Evolutionary conservation across 805 yeast genomes (phyloP), one percentile per base, ranked within the genome.

Genomic region (Candida verbasci): DNA sequence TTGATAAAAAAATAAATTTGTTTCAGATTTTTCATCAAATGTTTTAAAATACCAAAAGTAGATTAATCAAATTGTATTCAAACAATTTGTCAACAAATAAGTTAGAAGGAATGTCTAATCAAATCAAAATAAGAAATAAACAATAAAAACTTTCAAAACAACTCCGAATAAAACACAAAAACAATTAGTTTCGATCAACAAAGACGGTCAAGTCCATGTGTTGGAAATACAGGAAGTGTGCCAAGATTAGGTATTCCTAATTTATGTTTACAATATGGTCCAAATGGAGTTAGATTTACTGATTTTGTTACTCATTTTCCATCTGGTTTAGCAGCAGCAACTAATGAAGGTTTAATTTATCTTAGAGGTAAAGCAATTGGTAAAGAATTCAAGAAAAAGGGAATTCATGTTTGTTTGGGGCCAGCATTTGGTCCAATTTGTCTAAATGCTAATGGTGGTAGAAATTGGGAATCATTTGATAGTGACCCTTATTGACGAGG

Each of bases 381-480:
- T 3, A 58, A 62, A 43, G 83, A 78, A 49, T 71, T 69, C 41
- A 67, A 65, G 42, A 56, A 50, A 3, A 78, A 77, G 48, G 82
- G 82, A 18, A 76, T 74, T 11, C 72, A 77, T 47, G 62, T 76
- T 24, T 62, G 73, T 10, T 57, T 78, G 14, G 82, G 80, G 0
- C 85, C 84, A 1, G 62, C 65, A 3, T 60, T 74, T 26, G 82
- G 82, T 0, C 84, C 84, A 9, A 64, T 78, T 30, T 85, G 84
- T 0, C 60, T 66, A 23, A 72, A 76, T 46, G 83, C 82, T 3
- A 72, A 70, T 26, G 84, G 80, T 15, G 84, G 85, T 4, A 61
- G 83, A 45, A 74, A 72, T 53, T 76, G 82, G 81, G 83, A 78
- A 55, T 69, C 78, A 24, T 77, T 76, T 53, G 78, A 80, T 6